Evolutionary conservation across 2,329 filamentous ascomycete species (phyloP).

Genomic region (Aphanoascus verrucosus): DNA sequence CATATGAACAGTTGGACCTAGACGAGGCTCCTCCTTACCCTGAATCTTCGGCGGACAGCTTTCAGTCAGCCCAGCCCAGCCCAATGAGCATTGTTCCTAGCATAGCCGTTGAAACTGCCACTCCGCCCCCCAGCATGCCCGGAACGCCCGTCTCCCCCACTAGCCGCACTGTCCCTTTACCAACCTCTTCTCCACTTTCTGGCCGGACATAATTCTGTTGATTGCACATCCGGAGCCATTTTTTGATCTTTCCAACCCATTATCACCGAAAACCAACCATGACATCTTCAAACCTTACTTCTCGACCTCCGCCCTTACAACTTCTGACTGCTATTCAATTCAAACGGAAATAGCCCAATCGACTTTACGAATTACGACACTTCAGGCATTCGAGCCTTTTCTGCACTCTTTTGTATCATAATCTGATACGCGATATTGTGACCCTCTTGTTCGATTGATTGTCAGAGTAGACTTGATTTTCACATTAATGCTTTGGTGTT

Average conservation of each 20-base stretch:
- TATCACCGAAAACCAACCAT: no score
- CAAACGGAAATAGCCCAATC: background rate
- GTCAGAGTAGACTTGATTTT: background rate
- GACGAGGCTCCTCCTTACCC: constrained; percentile 35
- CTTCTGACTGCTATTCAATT: background rate
- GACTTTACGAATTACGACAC: background rate
- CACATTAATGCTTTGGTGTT: background rate
- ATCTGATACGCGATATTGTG: background rate
- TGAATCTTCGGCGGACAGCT: background rate
- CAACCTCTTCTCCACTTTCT: background rate
- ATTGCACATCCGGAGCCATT: background rate
- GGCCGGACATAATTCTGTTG: background rate
- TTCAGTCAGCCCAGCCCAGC: constrained; percentile 8
- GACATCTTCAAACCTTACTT: no score
- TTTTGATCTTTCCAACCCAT: no score
- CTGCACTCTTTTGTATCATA: background rate
- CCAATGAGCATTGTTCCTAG: constrained; percentile 17
- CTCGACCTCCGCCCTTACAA: background rate
- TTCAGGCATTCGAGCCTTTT: background rate
- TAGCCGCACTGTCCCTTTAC: background rate
- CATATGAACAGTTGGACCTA: constrained; percentile 35
- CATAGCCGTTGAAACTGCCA: constrained; percentile 21
- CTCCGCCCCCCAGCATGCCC: constrained; percentile 17
- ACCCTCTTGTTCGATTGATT: background rate
- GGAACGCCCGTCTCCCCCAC: constrained; percentile 17